These are phyloP conservation scores for Ustilago cynodontis DNA, from an alignment of 1,284 basidiomycete genomes.

Conservation along the genomic window DNA sequence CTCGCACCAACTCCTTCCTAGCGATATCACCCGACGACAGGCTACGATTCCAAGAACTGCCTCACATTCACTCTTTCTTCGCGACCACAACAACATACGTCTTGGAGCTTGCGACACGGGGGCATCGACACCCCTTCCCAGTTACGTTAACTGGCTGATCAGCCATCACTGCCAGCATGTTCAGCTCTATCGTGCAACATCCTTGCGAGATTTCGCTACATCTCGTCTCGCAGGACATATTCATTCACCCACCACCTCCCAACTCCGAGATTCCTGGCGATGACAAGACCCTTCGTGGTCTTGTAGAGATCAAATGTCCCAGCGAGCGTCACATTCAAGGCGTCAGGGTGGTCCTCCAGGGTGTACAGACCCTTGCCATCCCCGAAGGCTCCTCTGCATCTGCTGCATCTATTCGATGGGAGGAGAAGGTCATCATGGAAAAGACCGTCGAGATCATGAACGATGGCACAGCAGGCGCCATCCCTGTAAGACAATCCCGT, in stretches of 20 bases:
- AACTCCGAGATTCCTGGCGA: slow-evolving; percentile 57
- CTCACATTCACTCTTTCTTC: not conserved
- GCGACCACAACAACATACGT: not conserved
- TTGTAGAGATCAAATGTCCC: slow-evolving; percentile 67
- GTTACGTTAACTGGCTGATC: not conserved
- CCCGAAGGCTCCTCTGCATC: slow-evolving; percentile 44
- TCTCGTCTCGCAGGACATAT: slow-evolving; percentile 64
- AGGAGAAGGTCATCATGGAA: slow-evolving; percentile 65
- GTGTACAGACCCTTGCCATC: slow-evolving; percentile 63
- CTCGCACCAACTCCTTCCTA: not conserved
- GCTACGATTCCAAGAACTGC: not conserved
- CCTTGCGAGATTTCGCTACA: slow-evolving; percentile 67
- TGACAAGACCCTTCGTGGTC: slow-evolving; percentile 66
- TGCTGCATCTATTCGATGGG: slow-evolving; percentile 53
- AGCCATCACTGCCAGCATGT: slow-evolving; percentile 35
- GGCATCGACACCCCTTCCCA: not conserved
- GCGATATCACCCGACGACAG: not conserved
- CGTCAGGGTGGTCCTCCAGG: slow-evolving; percentile 58
- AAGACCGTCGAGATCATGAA: slow-evolving; percentile 62
- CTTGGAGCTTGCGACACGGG: not conserved
- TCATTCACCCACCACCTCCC: slow-evolving; percentile 60
- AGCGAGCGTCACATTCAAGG: slow-evolving; percentile 63
- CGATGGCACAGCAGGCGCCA: slow-evolving; percentile 39
- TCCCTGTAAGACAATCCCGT: slow-evolving; percentile 27
- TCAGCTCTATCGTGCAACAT: slow-evolving; percentile 61